Evolutionary conservation across 2,329 filamentous ascomycete genomes (phyloP).

Genomic region (Albophoma yamanashiensis): DNA sequence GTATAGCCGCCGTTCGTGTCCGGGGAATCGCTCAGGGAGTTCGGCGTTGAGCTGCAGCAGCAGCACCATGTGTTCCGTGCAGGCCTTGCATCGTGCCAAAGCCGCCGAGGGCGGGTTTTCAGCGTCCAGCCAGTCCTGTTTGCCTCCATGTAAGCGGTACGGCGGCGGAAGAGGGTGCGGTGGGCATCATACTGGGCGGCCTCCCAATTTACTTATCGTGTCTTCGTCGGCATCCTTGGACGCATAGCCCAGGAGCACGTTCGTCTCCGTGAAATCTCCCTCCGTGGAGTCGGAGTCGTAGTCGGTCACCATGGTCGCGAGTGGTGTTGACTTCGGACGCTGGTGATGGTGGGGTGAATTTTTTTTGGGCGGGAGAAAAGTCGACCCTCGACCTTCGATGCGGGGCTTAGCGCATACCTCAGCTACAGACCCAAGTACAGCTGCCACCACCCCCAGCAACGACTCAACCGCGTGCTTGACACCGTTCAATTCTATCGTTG

Average conservation of each 20-base stretch:
- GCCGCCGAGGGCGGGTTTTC: slow-evolving; percentile 60
- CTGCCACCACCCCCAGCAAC: slow-evolving; percentile 14
- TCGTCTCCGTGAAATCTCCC: slow-evolving; percentile 66
- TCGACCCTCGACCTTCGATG: slow-evolving; percentile 7
- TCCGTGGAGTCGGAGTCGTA: slow-evolving; percentile 84
- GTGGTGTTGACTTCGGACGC: neutral
- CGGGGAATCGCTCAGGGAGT: slow-evolving; percentile 74
- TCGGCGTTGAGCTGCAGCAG: slow-evolving; percentile 88
- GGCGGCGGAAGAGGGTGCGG: neutral
- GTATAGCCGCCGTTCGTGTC: slow-evolving; percentile 80
- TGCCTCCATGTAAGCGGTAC: neutral
- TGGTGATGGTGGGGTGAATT: slow-evolving; percentile 18
- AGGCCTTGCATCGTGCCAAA: slow-evolving; percentile 77
- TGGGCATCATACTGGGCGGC: slow-evolving; percentile 57
- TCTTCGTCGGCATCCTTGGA: slow-evolving; percentile 72
- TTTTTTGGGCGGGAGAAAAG: slow-evolving; percentile 14
- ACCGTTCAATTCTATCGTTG: too few relatives aligned
- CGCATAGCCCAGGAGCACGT: slow-evolving; percentile 83
- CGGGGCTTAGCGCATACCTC: slow-evolving; percentile 19
- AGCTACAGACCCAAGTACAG: slow-evolving; percentile 12
- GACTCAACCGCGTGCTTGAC: neutral
- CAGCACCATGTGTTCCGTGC: slow-evolving; percentile 72
- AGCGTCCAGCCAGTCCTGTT: slow-evolving; percentile 74
- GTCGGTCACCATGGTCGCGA: slow-evolving; percentile 38
- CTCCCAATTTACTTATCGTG: slow-evolving; percentile 78